Evolutionary conservation across 805 yeast species (phyloP).

Genomic region (Zygoascus tannicola): DNA sequence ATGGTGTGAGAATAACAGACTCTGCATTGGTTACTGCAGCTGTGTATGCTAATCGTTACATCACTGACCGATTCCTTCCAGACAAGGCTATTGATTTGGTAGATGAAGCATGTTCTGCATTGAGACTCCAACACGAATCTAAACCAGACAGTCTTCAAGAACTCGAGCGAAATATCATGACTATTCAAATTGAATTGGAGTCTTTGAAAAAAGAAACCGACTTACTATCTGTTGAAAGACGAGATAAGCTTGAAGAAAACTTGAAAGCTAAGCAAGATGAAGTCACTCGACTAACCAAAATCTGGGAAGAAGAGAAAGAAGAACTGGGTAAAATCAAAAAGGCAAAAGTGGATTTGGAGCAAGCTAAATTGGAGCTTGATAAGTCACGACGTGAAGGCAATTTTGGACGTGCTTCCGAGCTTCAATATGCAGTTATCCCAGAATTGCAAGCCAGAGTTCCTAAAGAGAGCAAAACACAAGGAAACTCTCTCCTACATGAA

Average conservation of each 20-base stretch:
- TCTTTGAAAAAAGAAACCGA: conserved; percentile 90
- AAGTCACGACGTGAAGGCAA: conserved; percentile 75
- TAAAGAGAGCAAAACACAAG: conserved; percentile 39
- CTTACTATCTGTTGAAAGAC: conserved; percentile 68
- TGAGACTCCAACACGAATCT: conserved; percentile 90
- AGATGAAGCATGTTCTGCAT: conserved; percentile 94
- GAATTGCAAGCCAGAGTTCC: conserved; percentile 57
- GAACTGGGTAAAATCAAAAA: conserved; percentile 69
- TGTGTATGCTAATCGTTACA: conserved; percentile 77
- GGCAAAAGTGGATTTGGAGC: conserved; percentile 76
- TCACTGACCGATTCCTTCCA: conserved; percentile 84
- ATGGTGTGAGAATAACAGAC: conserved; percentile 91
- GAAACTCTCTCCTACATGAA: conserved; percentile 61
- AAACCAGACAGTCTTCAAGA: conserved; percentile 91
- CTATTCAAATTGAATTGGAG: conserved; percentile 89
- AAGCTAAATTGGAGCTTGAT: conserved; percentile 75
- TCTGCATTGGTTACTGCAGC: conserved; percentile 93
- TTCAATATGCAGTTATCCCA: conserved; percentile 84
- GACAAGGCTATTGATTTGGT: conserved; percentile 95
- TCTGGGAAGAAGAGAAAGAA: conserved; percentile 79
- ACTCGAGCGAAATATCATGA: conserved; percentile 82
- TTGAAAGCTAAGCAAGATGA: conserved; percentile 56
- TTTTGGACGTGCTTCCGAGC: conserved; percentile 79
- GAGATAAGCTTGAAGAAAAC: conserved; percentile 61
- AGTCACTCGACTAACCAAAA: conserved; percentile 56